Evolutionary conservation across 2,329 filamentous ascomycete genomes (phyloP).

Genomic region (Immersiporthe knoxdaviesiana): DNA sequence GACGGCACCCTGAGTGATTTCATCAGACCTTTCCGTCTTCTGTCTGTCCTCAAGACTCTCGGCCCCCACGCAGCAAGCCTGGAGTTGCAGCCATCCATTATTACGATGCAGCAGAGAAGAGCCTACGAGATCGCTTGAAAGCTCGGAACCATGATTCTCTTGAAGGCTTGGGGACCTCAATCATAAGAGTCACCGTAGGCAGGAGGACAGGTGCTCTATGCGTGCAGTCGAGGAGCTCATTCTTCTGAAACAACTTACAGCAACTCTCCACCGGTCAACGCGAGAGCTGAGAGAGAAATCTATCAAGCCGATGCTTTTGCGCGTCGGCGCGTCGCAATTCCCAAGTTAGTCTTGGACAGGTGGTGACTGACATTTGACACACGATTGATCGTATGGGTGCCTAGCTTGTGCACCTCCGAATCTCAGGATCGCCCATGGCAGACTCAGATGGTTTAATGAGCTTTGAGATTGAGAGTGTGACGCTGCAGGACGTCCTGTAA

Average conservation of each 20-base stretch:
- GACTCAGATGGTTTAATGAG: neutral
- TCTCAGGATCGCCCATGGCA: neutral
- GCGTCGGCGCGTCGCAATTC: too few relatives aligned
- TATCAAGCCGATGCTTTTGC: too few relatives aligned
- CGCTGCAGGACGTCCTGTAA: neutral
- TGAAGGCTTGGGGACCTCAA: too few relatives aligned
- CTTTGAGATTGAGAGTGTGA: neutral
- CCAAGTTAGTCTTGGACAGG: too few relatives aligned
- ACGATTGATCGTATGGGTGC: neutral
- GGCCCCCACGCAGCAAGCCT: neutral
- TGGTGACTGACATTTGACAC: neutral
- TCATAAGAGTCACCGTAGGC: too few relatives aligned
- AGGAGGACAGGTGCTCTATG: too few relatives aligned
- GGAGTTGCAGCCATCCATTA: too few relatives aligned
- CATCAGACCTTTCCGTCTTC: neutral
- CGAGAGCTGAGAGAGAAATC: too few relatives aligned
- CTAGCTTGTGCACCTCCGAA: neutral
- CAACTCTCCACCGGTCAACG: too few relatives aligned
- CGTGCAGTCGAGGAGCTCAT: too few relatives aligned
- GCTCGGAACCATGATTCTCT: too few relatives aligned
- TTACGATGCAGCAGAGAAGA: neutral
- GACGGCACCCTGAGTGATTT: neutral
- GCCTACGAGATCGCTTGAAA: neutral
- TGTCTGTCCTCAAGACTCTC: neutral
- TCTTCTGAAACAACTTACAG: too few relatives aligned